Percentiles rank a stretch among this genome's conserved stretches.
Conservation (phyloP, 345 rosid genomes). For the Eucalyptus sp. region DNA sequence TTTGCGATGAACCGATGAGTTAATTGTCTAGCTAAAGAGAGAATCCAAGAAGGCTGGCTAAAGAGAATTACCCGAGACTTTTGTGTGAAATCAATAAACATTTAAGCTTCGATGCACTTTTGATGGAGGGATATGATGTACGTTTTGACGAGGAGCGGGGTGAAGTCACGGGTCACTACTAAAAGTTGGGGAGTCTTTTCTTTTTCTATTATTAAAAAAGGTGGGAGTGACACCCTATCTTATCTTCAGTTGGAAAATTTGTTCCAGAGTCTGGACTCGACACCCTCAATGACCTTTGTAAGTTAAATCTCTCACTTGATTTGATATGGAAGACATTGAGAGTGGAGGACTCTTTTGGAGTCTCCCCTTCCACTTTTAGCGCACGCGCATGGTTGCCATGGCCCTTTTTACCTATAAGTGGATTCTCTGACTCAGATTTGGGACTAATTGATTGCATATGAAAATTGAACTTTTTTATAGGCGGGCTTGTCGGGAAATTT, state of each 20-base stretch:
- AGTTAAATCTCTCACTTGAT: neutral
- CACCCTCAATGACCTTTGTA: neutral
- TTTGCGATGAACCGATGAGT: neutral
- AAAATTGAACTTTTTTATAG: neutral
- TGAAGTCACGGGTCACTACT: neutral
- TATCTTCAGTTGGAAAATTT: neutral
- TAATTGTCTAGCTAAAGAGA: neutral
- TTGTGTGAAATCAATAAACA: neutral
- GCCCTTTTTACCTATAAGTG: neutral
- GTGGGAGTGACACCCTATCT: neutral
- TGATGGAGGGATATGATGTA: neutral
- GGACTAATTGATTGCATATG: neutral
- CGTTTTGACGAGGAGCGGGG: neutral
- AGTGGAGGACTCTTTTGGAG: neutral
- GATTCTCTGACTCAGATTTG: neutral
- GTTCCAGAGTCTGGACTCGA: neutral
- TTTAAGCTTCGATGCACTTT: neutral
- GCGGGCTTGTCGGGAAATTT: neutral
- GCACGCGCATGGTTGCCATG: neutral
- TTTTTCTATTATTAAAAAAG: neutral
- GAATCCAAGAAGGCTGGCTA: neutral
- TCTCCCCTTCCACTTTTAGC: neutral
- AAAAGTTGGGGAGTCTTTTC: neutral
- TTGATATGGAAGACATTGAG: neutral
- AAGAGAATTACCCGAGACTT: neutral